Conservation (phyloP, 78 protist species). For the Pirum gemmata region DNA sequence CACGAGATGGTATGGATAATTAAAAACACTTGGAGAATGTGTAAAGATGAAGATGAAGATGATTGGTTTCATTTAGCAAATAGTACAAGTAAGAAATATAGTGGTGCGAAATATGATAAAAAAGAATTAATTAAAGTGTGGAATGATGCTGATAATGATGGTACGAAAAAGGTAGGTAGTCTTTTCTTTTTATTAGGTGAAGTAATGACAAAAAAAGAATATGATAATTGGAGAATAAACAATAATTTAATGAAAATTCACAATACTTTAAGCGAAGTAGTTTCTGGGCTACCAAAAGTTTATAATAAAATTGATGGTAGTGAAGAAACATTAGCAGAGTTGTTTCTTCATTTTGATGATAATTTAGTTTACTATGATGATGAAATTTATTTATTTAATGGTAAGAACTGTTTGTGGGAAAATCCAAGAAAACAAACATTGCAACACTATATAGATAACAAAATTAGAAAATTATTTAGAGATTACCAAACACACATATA, state of each 20-base stretch:
- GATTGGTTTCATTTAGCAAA: background rate
- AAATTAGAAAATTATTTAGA: no score
- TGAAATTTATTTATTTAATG: background rate
- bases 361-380: background rate
- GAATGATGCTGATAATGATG: background rate
- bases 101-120: background rate
- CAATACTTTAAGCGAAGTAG: background rate
- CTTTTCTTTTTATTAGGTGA: background rate
- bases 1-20: background rate
- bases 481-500: no score
- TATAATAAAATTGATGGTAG: background rate
- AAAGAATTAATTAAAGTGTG: background rate
- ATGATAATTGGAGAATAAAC: background rate
- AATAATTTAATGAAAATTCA: background rate
- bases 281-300: background rate
- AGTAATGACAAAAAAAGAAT: background rate
- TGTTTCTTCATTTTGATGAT: background rate
- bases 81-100: background rate
- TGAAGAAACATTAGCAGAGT: background rate
- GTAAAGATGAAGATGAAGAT: background rate
- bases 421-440: background rate
- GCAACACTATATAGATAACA: background rate
- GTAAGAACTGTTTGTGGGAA: background rate
- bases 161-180: background rate
- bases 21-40: background rate